Conservation (phyloP, 2,329 filamentous ascomycete genomes). For the Pyrenochaeta sp. region DNA sequence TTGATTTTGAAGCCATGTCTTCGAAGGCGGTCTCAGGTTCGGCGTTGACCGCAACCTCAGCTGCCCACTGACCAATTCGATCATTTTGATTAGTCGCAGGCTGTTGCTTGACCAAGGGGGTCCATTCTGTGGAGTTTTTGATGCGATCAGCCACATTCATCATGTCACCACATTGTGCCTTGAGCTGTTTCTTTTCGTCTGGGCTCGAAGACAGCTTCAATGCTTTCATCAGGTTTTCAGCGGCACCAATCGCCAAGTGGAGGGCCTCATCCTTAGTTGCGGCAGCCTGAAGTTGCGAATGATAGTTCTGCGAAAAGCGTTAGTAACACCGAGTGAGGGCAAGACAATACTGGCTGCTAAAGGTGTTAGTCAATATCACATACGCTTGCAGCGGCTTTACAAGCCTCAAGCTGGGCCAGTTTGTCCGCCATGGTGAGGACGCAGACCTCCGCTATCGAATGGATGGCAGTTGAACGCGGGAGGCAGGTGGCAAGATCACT, state of each 20-base stretch:
- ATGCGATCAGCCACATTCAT: conserved; percentile 78
- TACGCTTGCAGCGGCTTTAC: conserved; percentile 46
- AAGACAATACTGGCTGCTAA: conserved; percentile 2
- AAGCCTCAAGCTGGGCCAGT: conserved; percentile 33
- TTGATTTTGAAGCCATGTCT: conserved; percentile 14
- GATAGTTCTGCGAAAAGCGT: conserved; percentile 31
- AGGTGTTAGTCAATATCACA: conserved; percentile 32
- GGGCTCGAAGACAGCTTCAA: conserved; percentile 67
- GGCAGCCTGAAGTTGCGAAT: conserved; percentile 59
- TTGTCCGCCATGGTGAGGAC: conserved; percentile 38
- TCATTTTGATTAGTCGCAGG: conserved; percentile 15
- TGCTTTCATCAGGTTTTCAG: conserved; percentile 83
- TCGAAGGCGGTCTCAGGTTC: neutral
- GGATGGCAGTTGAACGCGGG: neutral
- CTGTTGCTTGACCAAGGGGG: conserved; percentile 16
- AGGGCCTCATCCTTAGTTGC: conserved; percentile 71
- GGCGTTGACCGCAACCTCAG: conserved; percentile 24
- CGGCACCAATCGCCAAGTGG: conserved; percentile 76
- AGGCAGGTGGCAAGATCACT: conserved; percentile 4
- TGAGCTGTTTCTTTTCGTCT: conserved; percentile 72
- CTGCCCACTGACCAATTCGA: conserved; percentile 33
- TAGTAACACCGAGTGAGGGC: conserved; percentile 17
- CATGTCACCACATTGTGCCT: conserved; percentile 73
- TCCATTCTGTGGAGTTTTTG: conserved; percentile 60
- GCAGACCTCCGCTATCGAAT: neutral